phyloP scores from a whole-genome alignment of 805 yeast species.

The Starmerella bombi region DNA sequence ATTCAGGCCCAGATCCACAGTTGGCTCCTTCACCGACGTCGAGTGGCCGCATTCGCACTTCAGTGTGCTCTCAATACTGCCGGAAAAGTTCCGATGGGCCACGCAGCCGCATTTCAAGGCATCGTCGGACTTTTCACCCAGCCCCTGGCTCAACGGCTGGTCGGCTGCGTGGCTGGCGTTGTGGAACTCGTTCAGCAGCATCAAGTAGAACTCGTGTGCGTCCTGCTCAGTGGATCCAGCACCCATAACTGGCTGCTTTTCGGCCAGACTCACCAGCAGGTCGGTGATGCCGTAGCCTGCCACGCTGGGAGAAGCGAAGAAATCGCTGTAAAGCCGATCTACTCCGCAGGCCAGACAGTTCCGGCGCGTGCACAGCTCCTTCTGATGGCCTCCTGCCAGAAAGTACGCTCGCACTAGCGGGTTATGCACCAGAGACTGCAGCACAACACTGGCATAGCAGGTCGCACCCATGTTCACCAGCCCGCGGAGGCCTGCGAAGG shows the following conservation, averaged over 20 bases:
- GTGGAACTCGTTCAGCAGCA: conserved; percentile 75
- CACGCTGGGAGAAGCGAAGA: conserved; percentile 49
- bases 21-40: conserved; percentile 71
- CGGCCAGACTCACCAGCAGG: conserved; percentile 76
- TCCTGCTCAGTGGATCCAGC: conserved; percentile 97
- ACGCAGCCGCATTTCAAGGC: conserved; percentile 52
- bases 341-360: conserved; percentile 74
- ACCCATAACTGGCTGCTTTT: conserved; percentile 40
- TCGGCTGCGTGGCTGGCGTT: conserved; percentile 1
- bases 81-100: conserved; percentile 71
- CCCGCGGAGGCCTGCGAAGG: conserved; percentile 73
- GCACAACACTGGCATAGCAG: conserved; percentile 87
- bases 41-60: conserved; percentile 47
- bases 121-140: conserved; percentile 7
- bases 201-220: conserved; percentile 97
- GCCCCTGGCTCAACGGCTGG: background rate
- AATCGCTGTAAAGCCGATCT: conserved; percentile 61
- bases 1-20: conserved; percentile 78
- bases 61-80: conserved; percentile 68
- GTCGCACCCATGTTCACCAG: conserved; percentile 92
- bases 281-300: conserved; percentile 73
- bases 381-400: conserved; percentile 59
- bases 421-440: conserved; percentile 81
- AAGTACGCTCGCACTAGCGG: conserved; percentile 72
- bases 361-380: conserved; percentile 31